These are phyloP conservation scores for Pyrus communis DNA, from an alignment of 306 rosid species.

Conservation along the genomic window DNA sequence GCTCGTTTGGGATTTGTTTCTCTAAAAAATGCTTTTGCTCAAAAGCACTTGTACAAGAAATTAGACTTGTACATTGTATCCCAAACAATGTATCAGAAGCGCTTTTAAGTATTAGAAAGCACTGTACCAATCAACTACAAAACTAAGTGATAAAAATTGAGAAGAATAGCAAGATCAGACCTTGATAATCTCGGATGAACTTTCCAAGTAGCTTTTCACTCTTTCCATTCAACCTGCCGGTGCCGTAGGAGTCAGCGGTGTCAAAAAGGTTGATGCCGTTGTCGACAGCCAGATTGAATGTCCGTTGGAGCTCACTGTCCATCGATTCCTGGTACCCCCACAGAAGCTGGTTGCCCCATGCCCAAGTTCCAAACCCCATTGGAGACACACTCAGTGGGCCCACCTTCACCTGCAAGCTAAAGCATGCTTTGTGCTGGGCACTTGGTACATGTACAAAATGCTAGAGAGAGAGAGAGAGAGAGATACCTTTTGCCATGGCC, in stretches of 20 bases:
- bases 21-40: no score
- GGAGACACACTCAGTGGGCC: conserved; percentile 84
- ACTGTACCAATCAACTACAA: background rate
- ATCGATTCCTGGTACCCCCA: conserved; percentile 86
- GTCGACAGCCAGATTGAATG: conserved; percentile 63
- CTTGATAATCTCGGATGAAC: conserved; percentile 65
- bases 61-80: no score
- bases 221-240: conserved; percentile 84
- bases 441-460: background rate
- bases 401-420: conserved; percentile 56
- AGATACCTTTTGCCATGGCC: conserved; percentile 66
- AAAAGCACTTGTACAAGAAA: no score
- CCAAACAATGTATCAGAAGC: no score
- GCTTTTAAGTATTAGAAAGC: no score
- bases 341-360: conserved; percentile 94
- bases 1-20: no score
- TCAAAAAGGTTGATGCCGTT: conserved; percentile 85
- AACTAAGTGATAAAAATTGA: no score
- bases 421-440: background rate
- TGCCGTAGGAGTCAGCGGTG: conserved; percentile 92
- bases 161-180: conserved; percentile 27
- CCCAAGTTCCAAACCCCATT: conserved; percentile 98
- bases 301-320: conserved; percentile 77
- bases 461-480: background rate
- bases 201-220: conserved; percentile 82